These are phyloP conservation scores for Psophocarpus tetragonolobus DNA, from an alignment of 306 rosid species.

Conservation along the genomic window DNA sequence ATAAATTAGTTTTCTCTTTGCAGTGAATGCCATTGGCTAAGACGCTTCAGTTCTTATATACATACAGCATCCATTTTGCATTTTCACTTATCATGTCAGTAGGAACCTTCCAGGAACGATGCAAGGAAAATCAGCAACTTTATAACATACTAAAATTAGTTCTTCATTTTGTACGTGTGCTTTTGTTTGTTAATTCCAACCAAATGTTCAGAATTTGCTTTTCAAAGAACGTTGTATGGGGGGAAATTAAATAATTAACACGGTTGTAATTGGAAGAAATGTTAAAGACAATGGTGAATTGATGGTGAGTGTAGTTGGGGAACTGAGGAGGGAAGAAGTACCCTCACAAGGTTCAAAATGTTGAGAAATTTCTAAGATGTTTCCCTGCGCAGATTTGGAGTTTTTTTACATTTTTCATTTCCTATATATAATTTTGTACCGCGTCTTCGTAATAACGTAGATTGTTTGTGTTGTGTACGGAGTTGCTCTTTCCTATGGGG, in stretches of 20 bases:
- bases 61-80: conserved; percentile 30
- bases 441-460: background rate
- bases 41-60: conserved; percentile 43
- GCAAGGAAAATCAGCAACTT: conserved; percentile 30
- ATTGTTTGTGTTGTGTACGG: background rate
- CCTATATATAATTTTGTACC: background rate
- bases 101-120: conserved; percentile 63
- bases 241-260: background rate
- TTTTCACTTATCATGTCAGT: conserved; percentile 13
- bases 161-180: background rate
- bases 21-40: conserved; percentile 27
- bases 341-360: conserved; percentile 28
- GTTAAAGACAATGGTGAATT: background rate
- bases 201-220: background rate
- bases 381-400: conserved; percentile 38
- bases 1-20: conserved; percentile 15
- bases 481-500: background rate
- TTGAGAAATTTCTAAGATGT: conserved; percentile 60
- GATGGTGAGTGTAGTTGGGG: background rate
- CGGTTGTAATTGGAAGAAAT: background rate
- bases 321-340: background rate
- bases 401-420: background rate
- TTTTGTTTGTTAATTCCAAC: background rate
- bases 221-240: background rate
- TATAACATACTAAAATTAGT: background rate